Percentiles rank a stretch among this genome's conserved stretches.
These are phyloP conservation scores for Acanthamoeba rhysodes DNA, from an alignment of 208 protist genomes.

Conservation along the genomic window DNA sequence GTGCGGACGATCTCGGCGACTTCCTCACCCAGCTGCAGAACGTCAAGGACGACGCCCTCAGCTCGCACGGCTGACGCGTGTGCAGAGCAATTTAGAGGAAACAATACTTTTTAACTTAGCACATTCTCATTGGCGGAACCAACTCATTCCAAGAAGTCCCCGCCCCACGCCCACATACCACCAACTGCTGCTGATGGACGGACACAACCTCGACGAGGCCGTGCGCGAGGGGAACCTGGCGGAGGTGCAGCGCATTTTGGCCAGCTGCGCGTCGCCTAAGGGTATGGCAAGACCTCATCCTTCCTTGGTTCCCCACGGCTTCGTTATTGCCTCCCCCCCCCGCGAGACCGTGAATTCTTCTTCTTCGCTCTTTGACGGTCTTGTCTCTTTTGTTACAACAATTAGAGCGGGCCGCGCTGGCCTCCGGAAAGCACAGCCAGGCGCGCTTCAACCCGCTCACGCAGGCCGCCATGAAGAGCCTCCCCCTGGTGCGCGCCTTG, in stretches of 20 bases:
- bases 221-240: background rate
- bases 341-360: background rate
- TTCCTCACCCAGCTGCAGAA: conserved; percentile 35
- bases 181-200: too few relatives aligned
- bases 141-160: too few relatives aligned
- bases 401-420: background rate
- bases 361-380: background rate
- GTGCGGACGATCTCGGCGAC: background rate
- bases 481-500: background rate
- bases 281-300: background rate
- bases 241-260: background rate
- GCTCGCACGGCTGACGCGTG: background rate
- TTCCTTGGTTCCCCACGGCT: background rate
- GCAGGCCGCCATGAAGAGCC: background rate
- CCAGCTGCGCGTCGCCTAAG: background rate
- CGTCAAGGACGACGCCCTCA: conserved; percentile 17
- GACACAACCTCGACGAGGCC: background rate
- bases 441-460: background rate
- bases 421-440: background rate
- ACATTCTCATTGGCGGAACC: too few relatives aligned
- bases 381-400: background rate
- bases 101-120: too few relatives aligned
- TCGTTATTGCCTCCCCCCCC: background rate
- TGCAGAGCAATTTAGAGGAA: too few relatives aligned
- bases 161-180: too few relatives aligned